Base-by-base conservation (phyloP, 805 yeast genomes). In the Candida hispaniensis region DNA sequence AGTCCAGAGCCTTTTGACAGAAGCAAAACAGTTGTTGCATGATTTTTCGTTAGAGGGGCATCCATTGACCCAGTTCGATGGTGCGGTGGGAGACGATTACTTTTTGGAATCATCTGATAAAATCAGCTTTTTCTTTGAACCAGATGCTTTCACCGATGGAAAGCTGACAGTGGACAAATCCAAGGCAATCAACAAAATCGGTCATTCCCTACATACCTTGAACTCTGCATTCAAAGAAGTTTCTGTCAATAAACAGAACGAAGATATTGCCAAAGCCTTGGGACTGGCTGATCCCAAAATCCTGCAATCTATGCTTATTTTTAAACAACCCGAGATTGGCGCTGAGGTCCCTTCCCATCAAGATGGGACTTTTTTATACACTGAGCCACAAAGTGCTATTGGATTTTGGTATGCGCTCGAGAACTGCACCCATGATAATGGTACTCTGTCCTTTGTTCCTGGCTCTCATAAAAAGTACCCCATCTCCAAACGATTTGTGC, bases 361-460 rank as follows among this genome's bases (percentile, higher is more conserved):
- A 36, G 93, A 80, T 51, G 83, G 73, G 2, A 72, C 73, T 2
- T 80, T 80, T 45, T 59, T 80, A 15, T 79, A 63, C 53, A 79
- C 91, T 0, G 60, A 71, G 11, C 93, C 93, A 3, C 74, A 68
- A 34, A 58, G 71, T 2, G 82, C 85, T 1, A 52, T 79, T 23
- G 93, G 93, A 2, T 80, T 76, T 50, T 79, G 93, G 93, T 71
- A 73, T 49, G 86, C 91, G 0, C 55, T 79, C 43, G 83, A 80
- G 46, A 79, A 77, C 46, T 79, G 91, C 51, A 73, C 76, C 1
- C 39, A 51, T 2, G 58, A 55, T 4, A 79, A 79, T 52, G 91
- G 93, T 0, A 78, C 88, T 40, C 58, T 79, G 12, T 67, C 73
- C 40, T 78, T 66, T 47, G 61, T 69, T 10, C 83, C 86, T 0